Evolutionary conservation across 441 rosid species (phyloP).

Genomic region (Syzygium malaccense): DNA sequence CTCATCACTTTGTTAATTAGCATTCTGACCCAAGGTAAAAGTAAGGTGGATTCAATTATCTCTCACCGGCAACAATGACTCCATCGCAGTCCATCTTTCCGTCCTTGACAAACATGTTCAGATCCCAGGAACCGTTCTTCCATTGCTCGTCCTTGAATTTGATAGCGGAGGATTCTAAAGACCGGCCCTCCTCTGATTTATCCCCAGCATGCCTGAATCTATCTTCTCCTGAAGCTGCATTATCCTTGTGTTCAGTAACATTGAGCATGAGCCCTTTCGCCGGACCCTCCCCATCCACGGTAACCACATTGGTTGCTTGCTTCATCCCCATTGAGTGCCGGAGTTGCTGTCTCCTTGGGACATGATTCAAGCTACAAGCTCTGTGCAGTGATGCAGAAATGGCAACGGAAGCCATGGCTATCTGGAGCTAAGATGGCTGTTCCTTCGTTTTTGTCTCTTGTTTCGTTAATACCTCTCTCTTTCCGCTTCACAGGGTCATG

Average conservation of each 20-base stretch:
- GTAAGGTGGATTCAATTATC: background rate
- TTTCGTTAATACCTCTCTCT: background rate
- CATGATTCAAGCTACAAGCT: constrained; percentile 18
- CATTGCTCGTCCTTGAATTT: constrained; percentile 30
- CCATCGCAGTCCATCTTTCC: constrained; percentile 47
- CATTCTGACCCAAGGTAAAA: background rate
- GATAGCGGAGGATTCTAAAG: constrained; percentile 10
- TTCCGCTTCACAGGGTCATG: background rate
- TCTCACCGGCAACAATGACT: constrained; percentile 34
- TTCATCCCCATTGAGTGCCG: constrained; percentile 19
- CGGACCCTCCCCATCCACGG: constrained; percentile 15
- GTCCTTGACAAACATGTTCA: constrained; percentile 42
- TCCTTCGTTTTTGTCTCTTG: background rate
- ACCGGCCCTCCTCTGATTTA: background rate
- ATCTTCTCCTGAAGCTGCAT: background rate
- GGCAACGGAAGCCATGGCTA: constrained; percentile 35
- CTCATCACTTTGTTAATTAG: background rate
- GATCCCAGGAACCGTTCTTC: constrained; percentile 52
- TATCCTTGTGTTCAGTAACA: constrained; percentile 4
- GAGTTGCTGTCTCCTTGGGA: constrained; percentile 16
- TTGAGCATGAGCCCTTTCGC: constrained; percentile 3
- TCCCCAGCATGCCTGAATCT: constrained; percentile 3
- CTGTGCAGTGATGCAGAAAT: constrained; percentile 35
- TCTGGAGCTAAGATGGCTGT: background rate
- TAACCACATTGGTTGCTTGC: constrained; percentile 22